phyloP scores from a whole-genome alignment of 2,329 filamentous ascomycete species.

The Exserohilum rostratum region DNA sequence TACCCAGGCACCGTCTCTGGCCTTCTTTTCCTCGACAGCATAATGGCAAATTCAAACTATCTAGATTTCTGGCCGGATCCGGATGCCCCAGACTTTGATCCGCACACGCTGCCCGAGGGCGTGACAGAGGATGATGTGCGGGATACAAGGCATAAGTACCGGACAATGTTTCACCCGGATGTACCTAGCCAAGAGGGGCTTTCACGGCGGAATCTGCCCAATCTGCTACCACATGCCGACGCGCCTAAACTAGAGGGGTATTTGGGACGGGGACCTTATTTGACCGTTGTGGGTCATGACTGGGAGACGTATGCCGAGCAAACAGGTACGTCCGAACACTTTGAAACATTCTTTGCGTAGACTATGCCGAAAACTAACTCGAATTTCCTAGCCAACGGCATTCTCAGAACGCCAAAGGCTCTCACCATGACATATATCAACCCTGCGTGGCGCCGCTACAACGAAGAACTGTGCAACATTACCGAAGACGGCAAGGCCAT shows the following conservation, averaged over 20 bases:
- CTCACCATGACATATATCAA: slow-evolving; percentile 60
- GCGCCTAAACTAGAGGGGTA: slow-evolving; percentile 50
- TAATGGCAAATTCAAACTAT: slow-evolving; percentile 64
- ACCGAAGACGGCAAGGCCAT: slow-evolving; percentile 50
- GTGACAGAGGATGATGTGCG: slow-evolving; percentile 46
- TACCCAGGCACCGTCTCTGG: slow-evolving; percentile 56
- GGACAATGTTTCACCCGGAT: slow-evolving; percentile 55
- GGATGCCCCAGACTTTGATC: slow-evolving; percentile 55
- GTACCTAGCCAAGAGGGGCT: slow-evolving; percentile 59
- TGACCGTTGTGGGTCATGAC: slow-evolving; percentile 62
- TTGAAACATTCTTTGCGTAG: no score
- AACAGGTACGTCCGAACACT: slow-evolving; percentile 32
- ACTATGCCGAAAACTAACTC: no score
- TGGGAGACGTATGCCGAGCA: slow-evolving; percentile 60
- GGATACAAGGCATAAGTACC: slow-evolving; percentile 46
- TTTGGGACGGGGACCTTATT: slow-evolving; percentile 46
- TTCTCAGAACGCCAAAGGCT: slow-evolving; percentile 38
- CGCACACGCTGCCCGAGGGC: slow-evolving; percentile 48
- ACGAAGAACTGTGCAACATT: slow-evolving; percentile 57
- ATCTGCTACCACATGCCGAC: slow-evolving; percentile 54
- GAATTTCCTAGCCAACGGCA: slow-evolving; percentile 24
- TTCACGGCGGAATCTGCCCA: slow-evolving; percentile 53
- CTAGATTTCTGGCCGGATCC: slow-evolving; percentile 63
- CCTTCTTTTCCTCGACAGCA: slow-evolving; percentile 62
- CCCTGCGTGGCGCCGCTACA: slow-evolving; percentile 61